Base-by-base conservation (phyloP, 2,329 filamentous ascomycete genomes). In the Colletotrichum coccodes region DNA sequence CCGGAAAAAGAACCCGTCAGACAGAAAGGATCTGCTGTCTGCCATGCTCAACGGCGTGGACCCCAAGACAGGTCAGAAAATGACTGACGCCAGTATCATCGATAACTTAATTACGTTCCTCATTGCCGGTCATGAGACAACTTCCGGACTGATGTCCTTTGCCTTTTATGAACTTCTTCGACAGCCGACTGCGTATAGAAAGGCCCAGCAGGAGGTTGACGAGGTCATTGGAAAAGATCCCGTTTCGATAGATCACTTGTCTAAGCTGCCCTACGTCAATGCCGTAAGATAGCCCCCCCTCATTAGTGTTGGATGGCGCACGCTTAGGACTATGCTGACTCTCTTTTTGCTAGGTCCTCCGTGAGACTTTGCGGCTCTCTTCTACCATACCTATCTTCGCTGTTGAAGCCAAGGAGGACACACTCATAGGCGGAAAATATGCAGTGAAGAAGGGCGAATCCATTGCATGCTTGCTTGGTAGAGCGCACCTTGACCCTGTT, bases 101-200 rank as follows among this genome's bases (percentile, higher is more conserved):
- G 84, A 91, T 75, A 92, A 93, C 71, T 86, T 93, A 80, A 88
- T 91, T 62, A 92, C 90, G 0, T 92, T 92, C 72, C 78, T 92
- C n/a, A 88, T 90, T 71, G 89, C 89, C 56, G 87, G 90, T 6
- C 90, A 92, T 72, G 91, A 92, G 71, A 94, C 92, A 0, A 92
- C 92, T 0, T 89, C 89, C 2, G 91, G 91, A 3, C 79, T 91
- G 18, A 77, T 94, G 14, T 87, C 89, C 0, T 94, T 92, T 74
- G 79, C 86, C 0, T 87, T 92, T 57, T 91, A 90, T 74, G 84
- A 90, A 63, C 82, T 94, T 2, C 76, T 92, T 38, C 90, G 90
- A 75, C 84, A 91, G 72, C 91, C 91, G 0, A 82, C 85, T 1
- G 82, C 83, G 2, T 89, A 90, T 70, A 79, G 79, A 42, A 89